These are phyloP conservation scores for Pythium oligandrum DNA, from an alignment of 352 stramenopile genomes.

Conservation along the genomic window DNA sequence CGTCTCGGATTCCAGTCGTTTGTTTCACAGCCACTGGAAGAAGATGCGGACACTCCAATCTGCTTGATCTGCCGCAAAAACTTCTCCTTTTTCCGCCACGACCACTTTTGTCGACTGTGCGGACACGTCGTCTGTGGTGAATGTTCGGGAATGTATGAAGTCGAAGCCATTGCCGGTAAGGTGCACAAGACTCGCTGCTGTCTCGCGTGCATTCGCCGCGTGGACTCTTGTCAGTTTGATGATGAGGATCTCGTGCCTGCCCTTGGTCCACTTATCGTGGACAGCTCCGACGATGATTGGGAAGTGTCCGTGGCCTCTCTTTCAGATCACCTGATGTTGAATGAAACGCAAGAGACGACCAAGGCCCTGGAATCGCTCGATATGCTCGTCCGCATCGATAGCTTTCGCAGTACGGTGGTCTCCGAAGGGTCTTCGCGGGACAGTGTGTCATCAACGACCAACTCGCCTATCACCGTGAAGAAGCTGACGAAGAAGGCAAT, in stretches of 20 bases:
- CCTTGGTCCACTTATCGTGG: constrained; percentile 37
- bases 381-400: constrained; percentile 23
- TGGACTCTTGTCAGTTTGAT: constrained; percentile 51
- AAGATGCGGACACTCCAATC: constrained; percentile 15
- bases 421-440: no score
- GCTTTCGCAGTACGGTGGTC: no score
- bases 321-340: constrained; percentile 26
- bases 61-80: constrained; percentile 48
- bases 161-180: constrained; percentile 37
- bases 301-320: no score
- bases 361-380: constrained; percentile 39
- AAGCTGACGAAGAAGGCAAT: constrained; percentile 21
- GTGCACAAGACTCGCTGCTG: constrained; percentile 48
- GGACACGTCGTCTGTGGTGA: constrained; percentile 45
- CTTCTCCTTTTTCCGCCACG: constrained; percentile 40
- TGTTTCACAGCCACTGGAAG: constrained; percentile 40
- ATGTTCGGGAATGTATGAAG: constrained; percentile 49
- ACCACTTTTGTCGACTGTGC: constrained; percentile 56
- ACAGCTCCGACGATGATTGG: constrained; percentile 17
- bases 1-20: constrained; percentile 67
- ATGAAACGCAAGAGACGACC: constrained; percentile 31
- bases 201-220: constrained; percentile 47
- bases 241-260: constrained; percentile 45
- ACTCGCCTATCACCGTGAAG: no score
- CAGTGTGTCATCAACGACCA: no score